Evolutionary conservation across 2,329 filamentous ascomycete species (phyloP), one percentile per base, ranked within the genome.

Genomic region (Akanthomyces lecanii): DNA sequence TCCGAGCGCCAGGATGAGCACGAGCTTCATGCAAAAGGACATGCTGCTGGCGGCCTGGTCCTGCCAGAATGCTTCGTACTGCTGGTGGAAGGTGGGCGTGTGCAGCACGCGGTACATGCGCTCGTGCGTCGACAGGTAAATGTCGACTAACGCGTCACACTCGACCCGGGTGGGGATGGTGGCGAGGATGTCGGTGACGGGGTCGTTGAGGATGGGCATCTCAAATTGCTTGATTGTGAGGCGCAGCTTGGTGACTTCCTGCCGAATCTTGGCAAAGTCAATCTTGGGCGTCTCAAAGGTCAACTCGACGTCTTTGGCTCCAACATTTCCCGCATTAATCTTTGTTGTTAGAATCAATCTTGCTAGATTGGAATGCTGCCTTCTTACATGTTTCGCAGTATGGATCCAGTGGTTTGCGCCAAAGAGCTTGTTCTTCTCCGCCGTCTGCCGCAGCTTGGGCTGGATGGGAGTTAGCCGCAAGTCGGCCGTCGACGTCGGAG

Each of bases 341-440:
- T 62, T 21, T 4, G 1, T 10, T 14, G 33, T 60, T n/a, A 16
- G 36, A 47, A 33, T 11, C 8, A 16, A n/a, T 56, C 4, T 18
- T 14, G 7, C 4, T 1, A n/a, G 11, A 28, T 5, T 16, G 1
- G 4, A 7, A n/a, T 21, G 40, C 30, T 4, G 8, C 38, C 3
- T 4, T 14, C 61, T 42, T 45, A 63, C 61, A 44, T 45, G 30
- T 10, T 63, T 58, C 1, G 40, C 44, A n/a, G 61, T 57, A 18
- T 57, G 54, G 33, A 63, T 45, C 53, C 53, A 63, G 48, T 63
- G 61, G 14, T 63, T 58, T 11, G 45, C 33, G 36, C 52, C 52
- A 48, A 58, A 63, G 4, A 63, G 28, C 53, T 63, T 63, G 36
- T 55, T 63, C 54, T 63, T 63, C 6, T 42, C 54, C 12, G 11